These are phyloP conservation scores for Saccharomycopsis phalli DNA, from an alignment of 1,139 yeast species.

Conservation along the genomic window DNA sequence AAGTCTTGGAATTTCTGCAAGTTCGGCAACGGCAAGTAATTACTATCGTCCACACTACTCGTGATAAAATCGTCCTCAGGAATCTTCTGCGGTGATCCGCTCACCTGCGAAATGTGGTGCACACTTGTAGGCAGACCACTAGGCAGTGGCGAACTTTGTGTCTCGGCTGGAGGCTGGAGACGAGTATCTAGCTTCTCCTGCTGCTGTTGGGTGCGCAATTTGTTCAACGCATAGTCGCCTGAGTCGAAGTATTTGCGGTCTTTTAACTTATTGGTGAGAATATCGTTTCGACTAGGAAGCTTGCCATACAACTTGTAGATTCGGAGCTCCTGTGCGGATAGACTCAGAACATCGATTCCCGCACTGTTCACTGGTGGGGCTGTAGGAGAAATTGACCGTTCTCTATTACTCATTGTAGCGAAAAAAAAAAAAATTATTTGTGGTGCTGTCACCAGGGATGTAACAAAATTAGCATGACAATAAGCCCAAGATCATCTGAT, in stretches of 20 bases:
- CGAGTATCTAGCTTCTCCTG: slow-evolving; percentile 2
- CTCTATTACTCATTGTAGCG: slow-evolving; percentile 3
- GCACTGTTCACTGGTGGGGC: slow-evolving; percentile 9
- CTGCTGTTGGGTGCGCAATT: slow-evolving; percentile 13
- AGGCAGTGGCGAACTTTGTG: background rate
- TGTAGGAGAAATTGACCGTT: slow-evolving; percentile 18
- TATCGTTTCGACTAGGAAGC: slow-evolving; percentile 78
- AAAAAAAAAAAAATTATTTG: background rate
- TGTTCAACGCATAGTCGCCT: slow-evolving; percentile 91
- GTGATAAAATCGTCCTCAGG: slow-evolving; percentile 19
- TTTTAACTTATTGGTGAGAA: slow-evolving; percentile 67
- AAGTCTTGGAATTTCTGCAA: slow-evolving; percentile 18
- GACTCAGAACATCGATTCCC: slow-evolving; percentile 13
- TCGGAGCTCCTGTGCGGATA: slow-evolving; percentile 26
- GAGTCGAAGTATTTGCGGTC: slow-evolving; percentile 94
- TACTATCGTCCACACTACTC: slow-evolving; percentile 12
- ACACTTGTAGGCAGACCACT: background rate
- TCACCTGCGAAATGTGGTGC: background rate
- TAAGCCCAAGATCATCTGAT: background rate
- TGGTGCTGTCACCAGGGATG: background rate
- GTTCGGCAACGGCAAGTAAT: slow-evolving; percentile 16
- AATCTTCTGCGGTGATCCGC: slow-evolving; percentile 16
- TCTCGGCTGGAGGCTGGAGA: background rate
- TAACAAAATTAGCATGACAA: background rate
- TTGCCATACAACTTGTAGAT: slow-evolving; percentile 79